A percentile compares a stretch with the other conserved stretches of the same genome.
Evolutionary conservation across 371 early-diverging fungal genomes (phyloP).

Genomic region (Ecytonucleospora hepatopenaei): DNA sequence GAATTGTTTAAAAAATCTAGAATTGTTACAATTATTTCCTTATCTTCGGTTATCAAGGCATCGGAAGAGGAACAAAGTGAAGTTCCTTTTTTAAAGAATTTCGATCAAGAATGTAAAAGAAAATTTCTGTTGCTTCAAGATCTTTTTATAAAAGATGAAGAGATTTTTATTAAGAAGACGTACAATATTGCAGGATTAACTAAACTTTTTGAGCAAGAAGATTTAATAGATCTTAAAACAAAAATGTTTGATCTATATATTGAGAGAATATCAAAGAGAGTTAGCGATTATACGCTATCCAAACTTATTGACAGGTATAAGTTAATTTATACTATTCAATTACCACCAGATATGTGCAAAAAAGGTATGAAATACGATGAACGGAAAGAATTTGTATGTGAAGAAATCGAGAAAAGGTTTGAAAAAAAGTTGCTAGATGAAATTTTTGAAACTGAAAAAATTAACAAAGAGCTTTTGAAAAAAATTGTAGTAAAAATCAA

Average conservation of each 20-base stretch:
- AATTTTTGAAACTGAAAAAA: neutral
- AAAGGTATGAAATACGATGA: neutral
- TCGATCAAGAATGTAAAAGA: conserved; percentile 26
- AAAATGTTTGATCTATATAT: conserved; percentile 12
- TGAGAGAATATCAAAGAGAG: conserved; percentile 4
- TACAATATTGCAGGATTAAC: conserved; percentile 29
- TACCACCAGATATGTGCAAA: neutral
- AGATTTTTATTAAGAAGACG: conserved; percentile 16
- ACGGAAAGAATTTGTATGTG: neutral
- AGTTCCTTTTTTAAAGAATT: conserved; percentile 23
- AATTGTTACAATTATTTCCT: conserved; percentile 21
- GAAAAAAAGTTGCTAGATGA: neutral
- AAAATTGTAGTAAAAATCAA: neutral
- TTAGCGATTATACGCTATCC: conserved; percentile 13
- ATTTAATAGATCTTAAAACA: conserved; percentile 26
- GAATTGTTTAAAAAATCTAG: conserved; percentile 15
- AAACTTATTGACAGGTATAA: conserved; percentile 12
- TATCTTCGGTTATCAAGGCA: conserved; percentile 14
- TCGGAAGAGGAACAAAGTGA: conserved; percentile 19
- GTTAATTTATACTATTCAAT: neutral
- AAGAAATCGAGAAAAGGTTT: neutral
- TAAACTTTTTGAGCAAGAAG: conserved; percentile 30
- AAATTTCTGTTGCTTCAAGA: conserved; percentile 24
- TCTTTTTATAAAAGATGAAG: conserved; percentile 9
- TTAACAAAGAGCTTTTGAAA: neutral